These are phyloP conservation scores for Prunus persica DNA, from an alignment of 306 rosid genomes.

Conservation along the genomic window Prunus_persica_NCBIv2 NC_034014.1:30015001-30015500, in stretches of 20 bases:
- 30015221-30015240: not conserved
- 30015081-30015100: not conserved
- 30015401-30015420: constrained; percentile 78
- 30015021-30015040: too few species aligned
- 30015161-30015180: not conserved
- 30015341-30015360: constrained; percentile 65
- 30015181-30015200: not conserved
- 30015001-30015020: too few species aligned
- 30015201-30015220: not conserved
- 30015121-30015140: too few species aligned
- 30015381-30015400: constrained; percentile 98
- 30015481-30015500: not conserved
- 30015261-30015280: not conserved
- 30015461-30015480: not conserved
- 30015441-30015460: not conserved
- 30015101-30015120: not conserved
- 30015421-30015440: constrained; percentile 57
- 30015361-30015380: constrained; percentile 65
- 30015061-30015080: not conserved
- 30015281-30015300: not conserved
- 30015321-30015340: not conserved
- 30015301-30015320: not conserved
- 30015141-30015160: not conserved
- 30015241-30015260: not conserved
- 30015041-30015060: too few species aligned